These are phyloP conservation scores for Suhomyces faveliae DNA, from an alignment of 805 yeast genomes.

Conservation along the genomic window DNA sequence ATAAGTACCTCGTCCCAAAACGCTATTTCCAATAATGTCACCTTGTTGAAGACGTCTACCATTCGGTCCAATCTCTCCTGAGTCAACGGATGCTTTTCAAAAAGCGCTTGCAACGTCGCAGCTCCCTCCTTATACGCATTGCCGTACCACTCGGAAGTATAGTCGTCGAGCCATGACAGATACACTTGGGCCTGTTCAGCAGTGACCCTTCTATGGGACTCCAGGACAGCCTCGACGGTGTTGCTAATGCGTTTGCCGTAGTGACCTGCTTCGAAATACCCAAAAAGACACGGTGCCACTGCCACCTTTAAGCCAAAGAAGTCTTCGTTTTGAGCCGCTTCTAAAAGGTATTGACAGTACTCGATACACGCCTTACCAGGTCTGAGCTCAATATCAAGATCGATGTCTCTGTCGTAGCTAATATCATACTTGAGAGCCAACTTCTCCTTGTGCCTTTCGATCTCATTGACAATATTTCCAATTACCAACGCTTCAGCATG, in stretches of 20 bases:
- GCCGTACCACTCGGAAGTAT: constrained; percentile 55
- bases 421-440: constrained; percentile 42
- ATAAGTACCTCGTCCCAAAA: constrained; percentile 60
- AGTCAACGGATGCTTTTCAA: constrained; percentile 32
- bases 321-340: constrained; percentile 52
- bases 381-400: constrained; percentile 43
- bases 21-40: constrained; percentile 56
- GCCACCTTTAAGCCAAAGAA: constrained; percentile 68
- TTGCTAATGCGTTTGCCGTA: constrained; percentile 25
- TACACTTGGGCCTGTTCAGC: constrained; percentile 31
- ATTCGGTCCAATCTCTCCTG: constrained; percentile 49
- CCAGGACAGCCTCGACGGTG: constrained; percentile 15
- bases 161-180: constrained; percentile 60
- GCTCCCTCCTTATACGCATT: constrained; percentile 54
- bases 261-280: constrained; percentile 59
- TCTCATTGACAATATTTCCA: constrained; percentile 52
- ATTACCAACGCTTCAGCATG: constrained; percentile 52
- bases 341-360: constrained; percentile 59
- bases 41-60: constrained; percentile 57
- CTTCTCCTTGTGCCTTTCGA: constrained; percentile 53
- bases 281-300: constrained; percentile 72
- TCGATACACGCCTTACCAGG: constrained; percentile 58
- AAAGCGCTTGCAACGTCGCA: constrained; percentile 44
- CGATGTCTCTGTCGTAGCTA: constrained; percentile 30
- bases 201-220: background rate